Conservation (phyloP, 2,329 filamentous ascomycete genomes). For the Xylariaceae sp. region DNA sequence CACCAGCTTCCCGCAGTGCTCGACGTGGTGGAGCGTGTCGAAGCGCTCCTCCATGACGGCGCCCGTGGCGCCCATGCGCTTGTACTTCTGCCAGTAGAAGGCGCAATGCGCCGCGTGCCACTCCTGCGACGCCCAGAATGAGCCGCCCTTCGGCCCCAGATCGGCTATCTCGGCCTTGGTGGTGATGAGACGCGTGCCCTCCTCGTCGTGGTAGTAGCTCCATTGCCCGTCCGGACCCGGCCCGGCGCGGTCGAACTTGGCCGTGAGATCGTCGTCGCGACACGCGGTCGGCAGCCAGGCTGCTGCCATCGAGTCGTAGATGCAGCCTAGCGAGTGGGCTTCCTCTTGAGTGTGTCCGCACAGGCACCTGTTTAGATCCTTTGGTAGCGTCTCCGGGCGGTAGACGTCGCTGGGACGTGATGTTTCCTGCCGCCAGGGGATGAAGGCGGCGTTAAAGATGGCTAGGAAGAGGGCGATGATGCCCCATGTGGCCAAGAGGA, state of each 20-base stretch:
- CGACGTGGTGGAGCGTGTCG: slow-evolving; percentile 1
- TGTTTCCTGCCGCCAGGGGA: neutral
- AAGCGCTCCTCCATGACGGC: neutral
- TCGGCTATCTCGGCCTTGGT: slow-evolving; percentile 1
- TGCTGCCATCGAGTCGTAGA: slow-evolving; percentile 1
- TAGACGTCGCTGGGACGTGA: slow-evolving; percentile 1
- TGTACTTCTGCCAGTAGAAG: slow-evolving; percentile 3
- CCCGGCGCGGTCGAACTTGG: slow-evolving; percentile 1
- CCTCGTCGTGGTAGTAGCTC: slow-evolving; percentile 1
- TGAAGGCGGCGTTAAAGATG: neutral
- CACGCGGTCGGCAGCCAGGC: slow-evolving; percentile 2
- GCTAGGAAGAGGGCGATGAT: neutral
- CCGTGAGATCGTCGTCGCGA: slow-evolving; percentile 4
- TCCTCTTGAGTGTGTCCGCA: slow-evolving; percentile 1
- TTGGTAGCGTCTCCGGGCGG: neutral
- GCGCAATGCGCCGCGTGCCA: slow-evolving; percentile 2
- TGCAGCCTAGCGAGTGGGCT: neutral
- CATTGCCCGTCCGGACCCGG: slow-evolving; percentile 1
- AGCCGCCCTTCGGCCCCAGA: neutral
- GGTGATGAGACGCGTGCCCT: neutral
- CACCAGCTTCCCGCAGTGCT: neutral
- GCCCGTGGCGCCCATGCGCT: neutral
- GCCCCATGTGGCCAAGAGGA: neutral
- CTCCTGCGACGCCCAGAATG: slow-evolving; percentile 1
- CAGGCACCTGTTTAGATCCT: neutral